Percentiles rank a stretch among this genome's conserved stretches.
phyloP scores from a whole-genome alignment of 352 stramenopile species.

The Globisporangium megalacanthum region DNA sequence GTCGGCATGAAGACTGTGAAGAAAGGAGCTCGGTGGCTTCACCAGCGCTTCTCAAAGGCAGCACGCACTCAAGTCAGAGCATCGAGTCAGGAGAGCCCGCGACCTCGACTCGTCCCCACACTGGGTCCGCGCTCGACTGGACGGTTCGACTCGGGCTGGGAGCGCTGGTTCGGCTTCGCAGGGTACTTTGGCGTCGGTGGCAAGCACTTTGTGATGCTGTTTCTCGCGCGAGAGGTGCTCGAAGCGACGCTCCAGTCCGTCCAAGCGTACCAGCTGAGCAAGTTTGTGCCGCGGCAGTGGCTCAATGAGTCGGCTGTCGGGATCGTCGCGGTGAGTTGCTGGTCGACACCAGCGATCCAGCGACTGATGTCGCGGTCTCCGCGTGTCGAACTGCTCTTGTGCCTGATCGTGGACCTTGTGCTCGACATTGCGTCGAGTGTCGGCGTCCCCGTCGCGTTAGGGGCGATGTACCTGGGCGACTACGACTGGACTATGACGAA shows the following conservation, averaged over 20 bases:
- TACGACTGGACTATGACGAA: not conserved
- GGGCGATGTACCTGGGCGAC: not conserved
- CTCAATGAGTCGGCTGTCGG: not conserved
- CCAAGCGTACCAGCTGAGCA: slow-evolving; percentile 12
- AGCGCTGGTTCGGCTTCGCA: slow-evolving; percentile 3
- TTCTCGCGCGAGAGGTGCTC: slow-evolving; percentile 10
- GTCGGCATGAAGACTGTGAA: not conserved
- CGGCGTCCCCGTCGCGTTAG: not conserved
- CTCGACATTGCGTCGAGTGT: slow-evolving; percentile 8
- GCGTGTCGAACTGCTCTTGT: slow-evolving; percentile 1
- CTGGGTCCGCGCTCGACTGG: not conserved
- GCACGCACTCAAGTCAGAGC: not conserved
- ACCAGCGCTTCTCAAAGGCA: not conserved
- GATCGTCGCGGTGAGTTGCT: slow-evolving; percentile 4
- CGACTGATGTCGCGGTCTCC: not conserved
- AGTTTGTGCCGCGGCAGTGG: slow-evolving; percentile 3
- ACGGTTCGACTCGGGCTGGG: not conserved
- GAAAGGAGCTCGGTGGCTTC: not conserved
- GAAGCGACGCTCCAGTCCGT: slow-evolving; percentile 14
- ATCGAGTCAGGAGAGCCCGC: not conserved
- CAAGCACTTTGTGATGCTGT: slow-evolving; percentile 9
- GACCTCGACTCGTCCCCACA: not conserved
- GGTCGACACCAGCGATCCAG: slow-evolving; percentile 6
- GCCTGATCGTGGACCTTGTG: slow-evolving; percentile 4
- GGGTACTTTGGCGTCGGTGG: slow-evolving; percentile 8